These are phyloP conservation scores for Populus hybrid DNA, from an alignment of 441 rosid species.

Conservation along the genomic window DNA sequence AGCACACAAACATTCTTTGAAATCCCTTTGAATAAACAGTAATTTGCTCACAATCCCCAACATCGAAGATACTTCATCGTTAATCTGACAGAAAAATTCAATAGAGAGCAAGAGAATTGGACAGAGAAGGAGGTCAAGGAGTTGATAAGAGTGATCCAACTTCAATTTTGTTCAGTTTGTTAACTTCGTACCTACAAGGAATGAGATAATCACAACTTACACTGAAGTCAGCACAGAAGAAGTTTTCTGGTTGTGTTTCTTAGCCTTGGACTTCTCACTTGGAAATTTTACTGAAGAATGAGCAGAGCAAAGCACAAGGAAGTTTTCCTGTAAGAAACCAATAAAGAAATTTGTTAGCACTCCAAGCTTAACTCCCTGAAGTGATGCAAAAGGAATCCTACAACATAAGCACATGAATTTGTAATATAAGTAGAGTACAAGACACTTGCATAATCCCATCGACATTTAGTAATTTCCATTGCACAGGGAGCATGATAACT, in stretches of 20 bases:
- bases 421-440: neutral
- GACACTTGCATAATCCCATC: constrained; percentile 73
- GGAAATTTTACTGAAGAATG: constrained; percentile 76
- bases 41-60: neutral
- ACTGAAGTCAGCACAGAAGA: constrained; percentile 23
- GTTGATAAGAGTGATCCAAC: neutral
- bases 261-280: constrained; percentile 45
- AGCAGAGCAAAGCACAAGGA: constrained; percentile 67
- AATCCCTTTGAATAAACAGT: neutral
- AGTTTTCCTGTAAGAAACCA: constrained; percentile 46
- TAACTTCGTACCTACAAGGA: neutral
- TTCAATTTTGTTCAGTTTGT: neutral
- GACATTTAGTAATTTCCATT: constrained; percentile 47
- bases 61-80: neutral
- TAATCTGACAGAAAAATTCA: neutral
- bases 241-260: constrained; percentile 17
- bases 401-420: neutral
- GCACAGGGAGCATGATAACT: constrained; percentile 92
- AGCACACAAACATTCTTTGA: neutral
- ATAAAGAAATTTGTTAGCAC: constrained; percentile 8
- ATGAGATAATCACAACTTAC: constrained; percentile 31
- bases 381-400: neutral
- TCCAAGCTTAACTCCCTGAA: neutral
- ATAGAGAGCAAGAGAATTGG: neutral
- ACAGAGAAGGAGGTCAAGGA: neutral